These are phyloP conservation scores for Suzukiozyma palmioleophila DNA, from an alignment of 1,139 yeast genomes.

Conservation along the genomic window DNA sequence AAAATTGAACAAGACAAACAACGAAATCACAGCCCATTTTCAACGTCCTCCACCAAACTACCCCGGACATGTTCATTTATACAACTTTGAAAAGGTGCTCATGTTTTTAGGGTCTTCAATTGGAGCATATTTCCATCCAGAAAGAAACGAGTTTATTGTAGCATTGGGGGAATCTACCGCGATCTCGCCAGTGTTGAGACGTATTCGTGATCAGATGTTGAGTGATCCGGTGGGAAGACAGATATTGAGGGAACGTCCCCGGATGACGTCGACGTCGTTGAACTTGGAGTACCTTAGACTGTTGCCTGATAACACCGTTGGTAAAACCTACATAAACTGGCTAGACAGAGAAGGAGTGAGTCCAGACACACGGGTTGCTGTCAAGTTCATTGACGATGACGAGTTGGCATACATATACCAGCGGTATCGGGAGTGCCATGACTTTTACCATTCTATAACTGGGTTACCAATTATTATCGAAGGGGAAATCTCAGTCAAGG, in stretches of 20 bases:
- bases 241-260: slow-evolving; percentile 73
- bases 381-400: slow-evolving; percentile 80
- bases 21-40: slow-evolving; percentile 22
- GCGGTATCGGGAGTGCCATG: slow-evolving; percentile 94
- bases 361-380: slow-evolving; percentile 91
- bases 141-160: slow-evolving; percentile 75
- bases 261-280: slow-evolving; percentile 71
- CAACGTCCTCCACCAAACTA: slow-evolving; percentile 48
- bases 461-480: slow-evolving; percentile 89
- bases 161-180: slow-evolving; percentile 94
- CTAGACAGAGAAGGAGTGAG: slow-evolving; percentile 82
- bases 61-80: slow-evolving; percentile 79
- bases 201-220: slow-evolving; percentile 70
- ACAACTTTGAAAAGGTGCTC: slow-evolving; percentile 54
- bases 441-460: slow-evolving; percentile 89
- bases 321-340: slow-evolving; percentile 77
- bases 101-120: slow-evolving; percentile 72
- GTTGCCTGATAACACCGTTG: slow-evolving; percentile 72
- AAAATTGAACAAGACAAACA: slow-evolving; percentile 22
- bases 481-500: slow-evolving; percentile 92
- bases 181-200: slow-evolving; percentile 57
- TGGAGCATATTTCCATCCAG: slow-evolving; percentile 85
- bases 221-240: slow-evolving; percentile 70
- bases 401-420: slow-evolving; percentile 90
- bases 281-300: slow-evolving; percentile 56